Percentiles rank a stretch among this genome's conserved stretches.
Conservation (phyloP, 2,329 filamentous ascomycete genomes). For the Aspergillus carbonarius region DNA sequence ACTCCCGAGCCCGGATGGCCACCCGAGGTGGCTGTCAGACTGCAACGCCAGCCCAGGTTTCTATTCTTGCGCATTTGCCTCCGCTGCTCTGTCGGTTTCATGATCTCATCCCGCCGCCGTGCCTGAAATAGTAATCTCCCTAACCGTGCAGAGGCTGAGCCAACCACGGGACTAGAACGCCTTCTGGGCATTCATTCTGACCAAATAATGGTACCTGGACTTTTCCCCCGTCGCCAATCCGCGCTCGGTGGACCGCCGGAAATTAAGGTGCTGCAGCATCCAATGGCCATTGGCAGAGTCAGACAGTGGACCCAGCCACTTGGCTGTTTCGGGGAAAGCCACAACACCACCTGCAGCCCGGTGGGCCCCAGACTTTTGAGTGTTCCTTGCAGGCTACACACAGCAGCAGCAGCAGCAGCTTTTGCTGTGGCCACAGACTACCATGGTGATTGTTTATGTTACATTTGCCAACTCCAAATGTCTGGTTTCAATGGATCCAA, state of each 20-base stretch:
- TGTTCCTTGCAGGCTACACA: slow-evolving; percentile 5
- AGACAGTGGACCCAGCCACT: neutral
- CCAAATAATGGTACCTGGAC: neutral
- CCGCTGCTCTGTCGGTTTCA: neutral
- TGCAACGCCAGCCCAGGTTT: neutral
- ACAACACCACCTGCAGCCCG: neutral
- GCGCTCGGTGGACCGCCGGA: neutral
- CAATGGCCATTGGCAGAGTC: neutral
- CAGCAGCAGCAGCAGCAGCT: neutral
- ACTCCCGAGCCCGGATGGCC: neutral
- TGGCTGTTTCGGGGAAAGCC: neutral
- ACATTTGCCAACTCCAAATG: too few relatives aligned
- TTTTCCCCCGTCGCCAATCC: neutral
- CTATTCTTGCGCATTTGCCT: neutral
- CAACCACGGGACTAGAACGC: neutral
- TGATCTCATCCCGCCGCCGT: neutral
- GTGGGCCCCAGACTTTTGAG: neutral
- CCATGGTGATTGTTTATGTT: too few relatives aligned
- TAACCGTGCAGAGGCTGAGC: neutral
- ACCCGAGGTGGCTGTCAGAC: neutral
- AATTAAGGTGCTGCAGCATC: slow-evolving; percentile 3
- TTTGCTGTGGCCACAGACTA: neutral
- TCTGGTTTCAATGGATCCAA: too few relatives aligned
- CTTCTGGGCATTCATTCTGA: neutral
- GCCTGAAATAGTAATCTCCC: neutral